Base-by-base conservation (phyloP, 1,139 yeast genomes). In the Kurtzmaniella quercitrusa region DNA sequence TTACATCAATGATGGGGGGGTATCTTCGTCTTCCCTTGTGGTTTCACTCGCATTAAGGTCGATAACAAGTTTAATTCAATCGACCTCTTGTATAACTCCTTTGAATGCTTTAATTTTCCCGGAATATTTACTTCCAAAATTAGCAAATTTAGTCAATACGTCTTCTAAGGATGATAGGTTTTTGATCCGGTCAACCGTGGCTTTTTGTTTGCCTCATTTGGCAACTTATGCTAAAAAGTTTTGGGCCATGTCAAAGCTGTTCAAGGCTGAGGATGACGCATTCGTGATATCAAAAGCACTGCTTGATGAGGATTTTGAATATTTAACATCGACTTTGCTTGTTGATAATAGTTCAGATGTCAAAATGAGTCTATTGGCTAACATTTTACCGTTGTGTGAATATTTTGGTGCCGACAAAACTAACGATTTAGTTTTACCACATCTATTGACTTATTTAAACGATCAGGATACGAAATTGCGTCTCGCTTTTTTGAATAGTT, bases 391-490 rank as follows among this genome's bases (percentile, higher is more conserved):
- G 0, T 62, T 94, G 5, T 88, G 97, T 54, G 72, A 82, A 17
- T 86, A 84, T 49, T 84, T 94, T 58, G 97, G 97, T 0, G 80
- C 84, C 40, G 95, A 88, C 42, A 85, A 81, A 52, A 85, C 96
- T 0, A 89, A 87, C 56, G 98, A 94, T 60, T 71, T 91, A 36
- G 81, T 94, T 14, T 63, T 94, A 39, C 91, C 96, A 36, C 98
- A 94, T 66, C 67, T 91, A 42, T 89, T 93, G 38, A 91, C 98
- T 0, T 94, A 89, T 55, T 65, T 94, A 47, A 94, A 94, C 59
- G 97, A 89, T 56, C 74, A 80, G 40, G 82, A 83, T 53, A 70
- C 84, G 2, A 76, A 80, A 22, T 66, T 93, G 20, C 71, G 95
- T 45, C 66, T 85, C 26, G 81, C 83, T 6, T 82, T 94, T 52